A percentile compares a stretch with the other conserved stretches of the same genome.
phyloP scores from a whole-genome alignment of 148 eudicot species.

The Silene uniflora region DNA sequence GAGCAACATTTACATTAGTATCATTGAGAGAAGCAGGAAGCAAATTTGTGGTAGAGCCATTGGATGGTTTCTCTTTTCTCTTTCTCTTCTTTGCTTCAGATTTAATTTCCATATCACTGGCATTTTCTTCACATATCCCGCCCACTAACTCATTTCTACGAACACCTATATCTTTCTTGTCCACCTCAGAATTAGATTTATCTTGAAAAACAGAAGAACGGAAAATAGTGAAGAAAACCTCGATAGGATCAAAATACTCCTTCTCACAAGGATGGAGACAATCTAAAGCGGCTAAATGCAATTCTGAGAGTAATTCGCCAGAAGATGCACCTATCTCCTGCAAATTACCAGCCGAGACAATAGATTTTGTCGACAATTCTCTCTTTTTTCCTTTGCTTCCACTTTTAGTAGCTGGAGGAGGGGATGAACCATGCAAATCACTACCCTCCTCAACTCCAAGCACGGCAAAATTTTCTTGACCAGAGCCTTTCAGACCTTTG shows the following conservation, averaged over 20 bases:
- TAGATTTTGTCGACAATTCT: conserved; percentile 30
- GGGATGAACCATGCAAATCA: conserved; percentile 20
- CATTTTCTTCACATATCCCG: conserved; percentile 5
- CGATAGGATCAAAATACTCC: conserved; percentile 36
- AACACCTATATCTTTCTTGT: conserved; percentile 4
- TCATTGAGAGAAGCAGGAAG: conserved; percentile 18
- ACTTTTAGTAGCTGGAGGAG: conserved; percentile 27
- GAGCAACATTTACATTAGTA: conserved; percentile 13
- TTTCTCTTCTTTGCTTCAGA: conserved; percentile 30
- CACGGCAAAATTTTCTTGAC: conserved; percentile 23
- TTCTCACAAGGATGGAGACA: conserved; percentile 34
- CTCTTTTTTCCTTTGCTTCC: conserved; percentile 31
- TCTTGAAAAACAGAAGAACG: conserved; percentile 43
- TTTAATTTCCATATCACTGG: conserved; percentile 6
- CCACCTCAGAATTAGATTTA: conserved; percentile 18
- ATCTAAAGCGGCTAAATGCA: conserved; percentile 49
- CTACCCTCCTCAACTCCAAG: conserved; percentile 21
- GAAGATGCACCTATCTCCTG: conserved; percentile 39
- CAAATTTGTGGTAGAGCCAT: conserved; percentile 1
- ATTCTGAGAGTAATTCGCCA: conserved; percentile 54
- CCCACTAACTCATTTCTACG: conserved; percentile 14
- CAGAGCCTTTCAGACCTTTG: conserved; percentile 28
- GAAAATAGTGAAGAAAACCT: conserved; percentile 42
- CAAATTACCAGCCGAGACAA: conserved; percentile 18
- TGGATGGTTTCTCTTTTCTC: conserved; percentile 27